Base-by-base conservation (phyloP, 805 yeast species). In the Grigorovia transvaalensis region DNA sequence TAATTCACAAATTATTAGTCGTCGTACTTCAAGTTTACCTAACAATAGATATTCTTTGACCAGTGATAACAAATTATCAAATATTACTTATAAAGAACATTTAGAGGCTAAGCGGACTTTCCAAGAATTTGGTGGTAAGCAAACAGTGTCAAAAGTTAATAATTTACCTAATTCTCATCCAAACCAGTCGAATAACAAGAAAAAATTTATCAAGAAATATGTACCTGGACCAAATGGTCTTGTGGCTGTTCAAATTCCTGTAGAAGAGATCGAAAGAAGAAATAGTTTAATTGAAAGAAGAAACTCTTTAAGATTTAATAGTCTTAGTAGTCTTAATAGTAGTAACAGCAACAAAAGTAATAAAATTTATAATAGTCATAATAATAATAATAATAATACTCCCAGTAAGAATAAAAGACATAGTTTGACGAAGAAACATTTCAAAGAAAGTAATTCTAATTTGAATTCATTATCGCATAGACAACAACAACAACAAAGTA, bases 171-270 rank as follows among this genome's bases (percentile, higher is more conserved):
- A 19, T 18, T 46, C 54, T 9, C 46, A 51, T 19, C 23, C 29
- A 4, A 35, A 48, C 4, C 30, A 47, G 17, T 18, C 41, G 8
- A 33, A 40, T 45, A 52, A 50, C 47, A 58, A 56, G 49, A 9
- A 29, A 38, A 76, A 71, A 51, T 82, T 77, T 69, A 76, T 84
- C 9, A 83, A 81, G 57, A 82, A 79, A 56, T 85, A 84, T 68
- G 74, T 85, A 46, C 91, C 93, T 1, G 82, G 88, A 1, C 81
- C 86, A 3, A 74, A 79, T 58, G 93, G 93, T 13, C 72, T 85
- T 51, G 77, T 82, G 48, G 74, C 83, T 9, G 71, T 85, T 4
- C 90, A 85, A 57, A 89, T 85, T 3, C 86, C 88, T 0, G 75
- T 74, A 12, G 65, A 62, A 20, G 59, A 50, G 11, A 41, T 30